A percentile compares a stretch with the other conserved stretches of the same genome.
These are phyloP conservation scores for Entoloma clypeatum DNA, from an alignment of 1,284 basidiomycete genomes.

Conservation along the genomic window DNA sequence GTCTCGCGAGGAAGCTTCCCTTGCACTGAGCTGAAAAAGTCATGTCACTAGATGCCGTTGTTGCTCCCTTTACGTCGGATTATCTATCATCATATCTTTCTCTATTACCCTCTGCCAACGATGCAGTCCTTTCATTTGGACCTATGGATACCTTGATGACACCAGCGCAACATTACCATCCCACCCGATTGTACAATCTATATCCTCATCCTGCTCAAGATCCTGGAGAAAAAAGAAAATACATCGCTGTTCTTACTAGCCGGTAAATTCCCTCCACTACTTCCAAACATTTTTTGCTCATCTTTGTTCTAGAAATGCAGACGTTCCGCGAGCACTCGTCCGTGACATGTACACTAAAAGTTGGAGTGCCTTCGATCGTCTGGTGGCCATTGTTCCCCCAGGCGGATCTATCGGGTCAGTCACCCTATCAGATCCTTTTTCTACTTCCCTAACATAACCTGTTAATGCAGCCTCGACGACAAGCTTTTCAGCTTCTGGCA, in stretches of 20 bases:
- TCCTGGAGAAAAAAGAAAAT: slow-evolving; percentile 63
- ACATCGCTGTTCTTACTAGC: slow-evolving; percentile 65
- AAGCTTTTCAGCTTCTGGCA: slow-evolving; percentile 86
- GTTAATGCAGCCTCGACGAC: slow-evolving; percentile 64
- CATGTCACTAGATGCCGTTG: slow-evolving; percentile 54
- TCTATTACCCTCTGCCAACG: slow-evolving; percentile 62
- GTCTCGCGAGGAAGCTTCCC: slow-evolving; percentile 16
- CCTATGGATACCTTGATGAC: slow-evolving; percentile 74
- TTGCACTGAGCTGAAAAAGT: slow-evolving; percentile 1
- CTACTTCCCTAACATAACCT: slow-evolving; percentile 7
- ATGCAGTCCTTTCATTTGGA: slow-evolving; percentile 71
- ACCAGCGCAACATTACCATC: slow-evolving; percentile 66
- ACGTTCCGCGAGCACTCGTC: slow-evolving; percentile 77
- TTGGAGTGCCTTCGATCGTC: slow-evolving; percentile 82
- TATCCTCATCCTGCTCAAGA: slow-evolving; percentile 78
- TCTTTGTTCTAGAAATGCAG: slow-evolving; percentile 58
- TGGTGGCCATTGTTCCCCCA: slow-evolving; percentile 80
- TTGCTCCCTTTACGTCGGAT: slow-evolving; percentile 74
- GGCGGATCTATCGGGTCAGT: slow-evolving; percentile 78
- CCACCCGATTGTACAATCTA: slow-evolving; percentile 65
- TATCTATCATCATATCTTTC: slow-evolving; percentile 73
- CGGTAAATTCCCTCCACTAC: slow-evolving; percentile 40
- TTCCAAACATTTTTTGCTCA: not conserved
- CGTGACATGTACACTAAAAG: slow-evolving; percentile 88
- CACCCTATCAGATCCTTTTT: slow-evolving; percentile 1